Conservation (phyloP, 2,329 filamentous ascomycete genomes). For the Calonectria ilicicola region DNA sequence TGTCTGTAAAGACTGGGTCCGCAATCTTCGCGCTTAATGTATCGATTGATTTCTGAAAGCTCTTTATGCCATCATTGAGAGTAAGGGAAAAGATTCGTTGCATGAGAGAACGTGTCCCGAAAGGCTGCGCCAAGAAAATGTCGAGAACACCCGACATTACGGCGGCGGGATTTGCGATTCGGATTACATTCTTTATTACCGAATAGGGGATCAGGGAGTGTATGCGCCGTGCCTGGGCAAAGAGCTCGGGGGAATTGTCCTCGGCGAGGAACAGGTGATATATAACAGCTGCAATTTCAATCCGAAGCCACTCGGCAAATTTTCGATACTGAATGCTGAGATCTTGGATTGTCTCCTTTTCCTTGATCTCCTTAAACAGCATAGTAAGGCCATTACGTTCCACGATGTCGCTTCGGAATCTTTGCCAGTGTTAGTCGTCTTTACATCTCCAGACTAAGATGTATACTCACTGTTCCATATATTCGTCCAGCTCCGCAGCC, state of each 20-base stretch:
- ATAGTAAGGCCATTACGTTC: constrained; percentile 86
- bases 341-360: constrained; percentile 88
- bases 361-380: constrained; percentile 91
- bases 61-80: constrained; percentile 88
- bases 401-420: constrained; percentile 76
- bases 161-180: constrained; percentile 93
- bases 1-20: constrained; percentile 82
- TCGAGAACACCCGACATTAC: constrained; percentile 98
- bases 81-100: constrained; percentile 96
- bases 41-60: constrained; percentile 89
- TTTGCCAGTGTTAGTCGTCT: constrained; percentile 44
- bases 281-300: constrained; percentile 95
- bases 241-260: constrained; percentile 96
- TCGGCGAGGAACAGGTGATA: constrained; percentile 98
- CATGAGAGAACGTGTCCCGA: constrained; percentile 88
- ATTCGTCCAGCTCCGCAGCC: constrained; percentile 92
- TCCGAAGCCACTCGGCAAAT: constrained; percentile 97
- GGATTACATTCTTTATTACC: constrained; percentile 95
- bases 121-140: constrained; percentile 94
- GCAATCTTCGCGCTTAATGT: constrained; percentile 80
- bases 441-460: background rate
- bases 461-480: constrained; percentile 87
- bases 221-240: constrained; percentile 92
- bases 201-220: constrained; percentile 95
- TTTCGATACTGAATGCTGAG: constrained; percentile 97